Percentiles rank a stretch among this genome's conserved stretches.
These are phyloP conservation scores for Funneliformis mosseae DNA, from an alignment of 192 early-diverging fungal species.

Conservation along the genomic window DNA sequence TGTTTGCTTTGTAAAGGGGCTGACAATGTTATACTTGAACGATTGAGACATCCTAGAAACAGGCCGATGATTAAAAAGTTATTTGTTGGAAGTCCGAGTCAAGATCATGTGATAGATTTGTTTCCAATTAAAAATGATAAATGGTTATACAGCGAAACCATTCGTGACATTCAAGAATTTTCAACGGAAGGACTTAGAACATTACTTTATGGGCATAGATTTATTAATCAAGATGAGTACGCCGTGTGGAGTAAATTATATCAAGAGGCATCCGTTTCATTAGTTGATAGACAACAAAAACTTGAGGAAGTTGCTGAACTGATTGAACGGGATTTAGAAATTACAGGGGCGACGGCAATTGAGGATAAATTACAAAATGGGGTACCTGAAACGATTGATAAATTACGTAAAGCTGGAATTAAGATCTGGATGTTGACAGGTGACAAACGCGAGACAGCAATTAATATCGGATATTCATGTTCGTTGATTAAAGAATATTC, in stretches of 20 bases:
- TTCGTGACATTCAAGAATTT: slow-evolving; percentile 68
- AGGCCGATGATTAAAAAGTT: slow-evolving; percentile 6
- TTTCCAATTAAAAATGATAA: slow-evolving; percentile 39
- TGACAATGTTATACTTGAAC: slow-evolving; percentile 81
- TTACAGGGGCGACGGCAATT: slow-evolving; percentile 87
- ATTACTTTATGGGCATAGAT: slow-evolving; percentile 73
- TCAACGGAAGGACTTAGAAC: slow-evolving; percentile 83
- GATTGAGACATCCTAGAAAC: slow-evolving; percentile 45
- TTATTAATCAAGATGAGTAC: slow-evolving; percentile 66
- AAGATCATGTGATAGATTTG: slow-evolving; percentile 32
- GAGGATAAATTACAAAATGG: slow-evolving; percentile 88
- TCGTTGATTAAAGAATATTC: slow-evolving; percentile 61
- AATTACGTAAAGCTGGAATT: slow-evolving; percentile 75
- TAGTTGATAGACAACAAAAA: slow-evolving; percentile 62
- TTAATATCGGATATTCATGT: slow-evolving; percentile 87
- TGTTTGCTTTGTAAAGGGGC: slow-evolving; percentile 89
- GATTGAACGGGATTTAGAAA: slow-evolving; percentile 70
- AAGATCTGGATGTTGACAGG: slow-evolving; percentile 92
- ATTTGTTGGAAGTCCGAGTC: not conserved
- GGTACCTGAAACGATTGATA: slow-evolving; percentile 84
- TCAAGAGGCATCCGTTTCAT: slow-evolving; percentile 65
- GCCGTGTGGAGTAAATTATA: slow-evolving; percentile 67
- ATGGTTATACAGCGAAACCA: slow-evolving; percentile 61
- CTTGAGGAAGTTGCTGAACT: slow-evolving; percentile 63
- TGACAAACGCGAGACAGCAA: slow-evolving; percentile 89